Percentiles rank a stretch among this genome's conserved stretches.
These are phyloP conservation scores for Cordyceps cicadae DNA, from an alignment of 2,329 filamentous ascomycete genomes.

Conservation along the genomic window DNA sequence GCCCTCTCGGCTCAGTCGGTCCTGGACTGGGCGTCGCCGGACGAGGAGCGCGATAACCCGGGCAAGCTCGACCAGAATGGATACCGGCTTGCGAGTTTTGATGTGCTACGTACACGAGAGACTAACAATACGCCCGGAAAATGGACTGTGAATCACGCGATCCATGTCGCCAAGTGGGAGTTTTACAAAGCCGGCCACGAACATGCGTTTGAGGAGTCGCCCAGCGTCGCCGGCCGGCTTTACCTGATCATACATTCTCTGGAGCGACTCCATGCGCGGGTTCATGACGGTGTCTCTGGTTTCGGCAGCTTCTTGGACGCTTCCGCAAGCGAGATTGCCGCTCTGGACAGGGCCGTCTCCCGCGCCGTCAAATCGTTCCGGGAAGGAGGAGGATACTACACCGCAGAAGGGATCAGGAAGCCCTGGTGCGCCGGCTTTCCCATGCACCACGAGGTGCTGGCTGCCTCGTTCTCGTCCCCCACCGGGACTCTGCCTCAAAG, in stretches of 20 bases:
- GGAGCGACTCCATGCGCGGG: too few relatives aligned
- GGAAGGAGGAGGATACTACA: too few relatives aligned
- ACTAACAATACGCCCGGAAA: not conserved
- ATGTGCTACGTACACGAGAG: not conserved
- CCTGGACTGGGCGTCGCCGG: not conserved
- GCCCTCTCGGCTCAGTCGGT: not conserved
- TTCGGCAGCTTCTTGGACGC: too few relatives aligned
- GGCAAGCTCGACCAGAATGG: not conserved
- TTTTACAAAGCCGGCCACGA: not conserved
- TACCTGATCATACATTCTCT: too few relatives aligned
- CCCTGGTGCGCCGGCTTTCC: not conserved
- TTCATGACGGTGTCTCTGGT: too few relatives aligned
- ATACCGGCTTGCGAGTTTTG: not conserved
- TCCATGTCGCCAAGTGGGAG: not conserved
- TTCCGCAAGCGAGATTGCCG: too few relatives aligned
- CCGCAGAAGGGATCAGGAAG: too few relatives aligned
- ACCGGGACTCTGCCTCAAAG: not conserved
- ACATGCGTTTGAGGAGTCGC: too few relatives aligned
- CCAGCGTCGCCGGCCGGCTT: too few relatives aligned
- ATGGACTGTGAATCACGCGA: not conserved
- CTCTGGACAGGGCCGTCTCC: not conserved
- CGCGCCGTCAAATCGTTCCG: too few relatives aligned
- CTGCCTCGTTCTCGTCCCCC: not conserved
- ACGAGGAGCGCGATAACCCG: not conserved
- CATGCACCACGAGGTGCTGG: rapidly evolving